Evolutionary conservation across 208 protist species (phyloP).

Genomic region (Angomonas deanei): DNA sequence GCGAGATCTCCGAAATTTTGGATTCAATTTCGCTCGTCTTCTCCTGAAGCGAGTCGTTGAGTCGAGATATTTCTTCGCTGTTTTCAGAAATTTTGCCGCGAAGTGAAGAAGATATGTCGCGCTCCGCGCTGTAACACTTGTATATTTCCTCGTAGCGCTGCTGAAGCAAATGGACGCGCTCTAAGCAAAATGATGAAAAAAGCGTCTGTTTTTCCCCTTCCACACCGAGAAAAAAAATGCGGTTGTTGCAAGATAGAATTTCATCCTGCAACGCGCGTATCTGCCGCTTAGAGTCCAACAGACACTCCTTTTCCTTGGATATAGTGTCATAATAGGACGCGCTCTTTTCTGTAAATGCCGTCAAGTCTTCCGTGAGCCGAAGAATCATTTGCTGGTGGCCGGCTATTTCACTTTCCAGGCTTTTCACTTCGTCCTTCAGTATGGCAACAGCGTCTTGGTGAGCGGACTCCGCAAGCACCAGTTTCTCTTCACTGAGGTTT

Average conservation of each 20-base stretch:
- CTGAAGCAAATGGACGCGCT: too few species aligned
- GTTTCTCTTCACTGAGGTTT: conserved; percentile 40
- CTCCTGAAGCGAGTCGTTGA: not conserved
- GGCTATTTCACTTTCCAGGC: conserved; percentile 42
- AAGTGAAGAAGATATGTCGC: too few species aligned
- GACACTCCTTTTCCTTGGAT: conserved; percentile 41
- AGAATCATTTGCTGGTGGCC: conserved; percentile 53
- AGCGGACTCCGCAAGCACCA: conserved; percentile 43
- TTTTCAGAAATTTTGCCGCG: not conserved
- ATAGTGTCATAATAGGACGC: conserved; percentile 43
- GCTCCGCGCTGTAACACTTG: too few species aligned
- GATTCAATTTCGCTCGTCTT: not conserved
- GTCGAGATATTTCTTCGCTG: not conserved
- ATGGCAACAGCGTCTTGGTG: conserved; percentile 36
- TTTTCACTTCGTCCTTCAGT: conserved; percentile 27
- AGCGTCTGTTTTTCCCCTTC: not conserved
- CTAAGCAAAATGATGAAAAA: not conserved
- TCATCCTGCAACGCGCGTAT: not conserved
- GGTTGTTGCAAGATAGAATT: conserved; percentile 5
- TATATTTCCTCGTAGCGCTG: too few species aligned
- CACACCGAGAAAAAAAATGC: not conserved
- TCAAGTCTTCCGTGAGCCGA: conserved; percentile 57
- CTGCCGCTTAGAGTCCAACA: conserved; percentile 22
- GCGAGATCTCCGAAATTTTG: not conserved
- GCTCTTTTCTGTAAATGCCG: conserved; percentile 47